phyloP scores from a whole-genome alignment of 225 moss, liverwort and hornwort species.

The Pseudisothecium myosuroides region DNA sequence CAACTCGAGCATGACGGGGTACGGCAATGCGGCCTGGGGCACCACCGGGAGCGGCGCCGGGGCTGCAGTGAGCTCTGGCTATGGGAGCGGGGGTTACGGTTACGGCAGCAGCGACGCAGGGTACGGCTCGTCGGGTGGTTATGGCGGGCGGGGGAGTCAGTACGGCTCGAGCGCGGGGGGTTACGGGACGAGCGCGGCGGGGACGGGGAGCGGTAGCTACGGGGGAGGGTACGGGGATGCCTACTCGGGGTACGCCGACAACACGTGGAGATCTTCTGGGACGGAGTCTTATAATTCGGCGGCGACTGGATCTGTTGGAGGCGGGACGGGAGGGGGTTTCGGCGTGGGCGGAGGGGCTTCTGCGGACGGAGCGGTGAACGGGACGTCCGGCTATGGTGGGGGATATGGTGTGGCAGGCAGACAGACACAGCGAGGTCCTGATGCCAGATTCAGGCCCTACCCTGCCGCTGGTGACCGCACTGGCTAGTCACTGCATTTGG shows the following conservation, averaged over 20 bases:
- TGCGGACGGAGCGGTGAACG: conserved; percentile 65
- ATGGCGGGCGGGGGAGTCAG: conserved; percentile 77
- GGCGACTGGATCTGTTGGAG: conserved; percentile 62
- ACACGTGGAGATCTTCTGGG: conserved; percentile 85
- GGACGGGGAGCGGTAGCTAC: conserved; percentile 61
- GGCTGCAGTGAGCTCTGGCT: conserved; percentile 77
- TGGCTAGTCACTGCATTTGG: conserved; percentile 72
- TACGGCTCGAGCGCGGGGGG: conserved; percentile 53
- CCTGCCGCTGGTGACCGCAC: conserved; percentile 99
- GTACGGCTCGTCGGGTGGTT: conserved; percentile 70
- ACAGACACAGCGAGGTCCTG: conserved; percentile 99
- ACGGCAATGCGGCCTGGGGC: conserved; percentile 76
- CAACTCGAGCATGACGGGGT: conserved; percentile 71
- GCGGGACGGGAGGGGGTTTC: conserved; percentile 57
- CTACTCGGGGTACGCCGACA: conserved; percentile 75
- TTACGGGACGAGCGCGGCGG: conserved; percentile 66
- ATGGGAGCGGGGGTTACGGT: conserved; percentile 69
- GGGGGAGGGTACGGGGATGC: conserved; percentile 68
- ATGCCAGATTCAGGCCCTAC: conserved; percentile 98
- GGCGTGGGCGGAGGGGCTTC: conserved; percentile 42
- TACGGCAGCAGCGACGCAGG: conserved; percentile 82
- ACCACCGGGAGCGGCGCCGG: conserved; percentile 74
- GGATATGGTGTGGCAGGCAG: conserved; percentile 94
- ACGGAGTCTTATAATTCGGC: conserved; percentile 69
- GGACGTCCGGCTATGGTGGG: conserved; percentile 88